A percentile compares a stretch with the other conserved stretches of the same genome.
Conservation (phyloP, 1,139 yeast species). For the Pichia sp. region DNA sequence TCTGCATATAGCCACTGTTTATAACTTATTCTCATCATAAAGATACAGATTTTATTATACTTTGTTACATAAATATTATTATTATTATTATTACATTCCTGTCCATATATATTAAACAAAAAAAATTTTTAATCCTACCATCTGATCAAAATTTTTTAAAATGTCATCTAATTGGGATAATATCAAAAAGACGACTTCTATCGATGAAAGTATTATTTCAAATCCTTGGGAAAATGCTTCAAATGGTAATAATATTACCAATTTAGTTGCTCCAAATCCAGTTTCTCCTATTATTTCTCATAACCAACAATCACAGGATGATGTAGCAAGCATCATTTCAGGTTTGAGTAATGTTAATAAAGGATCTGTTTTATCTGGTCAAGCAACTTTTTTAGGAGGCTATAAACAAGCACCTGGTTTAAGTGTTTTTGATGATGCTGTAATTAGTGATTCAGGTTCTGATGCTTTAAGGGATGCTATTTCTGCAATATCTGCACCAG, state of each 20-base stretch:
- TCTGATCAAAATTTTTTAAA: neutral
- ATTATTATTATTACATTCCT: neutral
- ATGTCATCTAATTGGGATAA: constrained; percentile 24
- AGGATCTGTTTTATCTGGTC: constrained; percentile 8
- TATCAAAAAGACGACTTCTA: constrained; percentile 15
- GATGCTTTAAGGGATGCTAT: constrained; percentile 29
- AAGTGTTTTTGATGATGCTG: constrained; percentile 20
- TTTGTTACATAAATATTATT: neutral
- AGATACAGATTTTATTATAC: too few relatives aligned
- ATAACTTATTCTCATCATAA: too few relatives aligned
- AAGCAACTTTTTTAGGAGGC: constrained; percentile 15
- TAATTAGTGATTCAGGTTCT: constrained; percentile 27
- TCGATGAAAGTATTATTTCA: constrained; percentile 23
- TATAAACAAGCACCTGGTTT: constrained; percentile 2
- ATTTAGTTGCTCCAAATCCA: constrained; percentile 21
- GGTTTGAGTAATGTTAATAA: constrained; percentile 29
- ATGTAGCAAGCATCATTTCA: constrained; percentile 43
- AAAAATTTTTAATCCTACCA: too few relatives aligned
- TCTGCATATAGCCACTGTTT: too few relatives aligned
- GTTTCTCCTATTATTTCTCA: constrained; percentile 15
- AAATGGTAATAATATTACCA: constrained; percentile 14
- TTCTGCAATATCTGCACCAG: constrained; percentile 30
- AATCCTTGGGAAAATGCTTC: constrained; percentile 28
- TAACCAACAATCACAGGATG: constrained; percentile 31
- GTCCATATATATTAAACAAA: too few relatives aligned